Conservation (phyloP, 1,284 basidiomycete species). For the Trichosporon inkin region DNA sequence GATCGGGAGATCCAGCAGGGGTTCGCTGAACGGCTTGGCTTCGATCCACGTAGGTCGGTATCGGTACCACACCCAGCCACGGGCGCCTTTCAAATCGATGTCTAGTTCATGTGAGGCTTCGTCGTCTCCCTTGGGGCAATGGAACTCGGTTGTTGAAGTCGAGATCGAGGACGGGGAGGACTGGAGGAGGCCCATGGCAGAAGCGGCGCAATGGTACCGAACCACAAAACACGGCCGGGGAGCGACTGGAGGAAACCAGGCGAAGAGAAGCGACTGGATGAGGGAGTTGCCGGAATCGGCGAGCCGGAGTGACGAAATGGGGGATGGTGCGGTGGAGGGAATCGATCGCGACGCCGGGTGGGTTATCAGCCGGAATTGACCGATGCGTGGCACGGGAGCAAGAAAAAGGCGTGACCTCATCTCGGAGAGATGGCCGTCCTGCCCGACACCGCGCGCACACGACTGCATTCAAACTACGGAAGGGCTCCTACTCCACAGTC, state of each 20-base stretch:
- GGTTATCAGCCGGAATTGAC: no score
- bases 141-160: background rate
- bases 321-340: no score
- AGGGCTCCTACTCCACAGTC: background rate
- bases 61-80: conserved; percentile 19
- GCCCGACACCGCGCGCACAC: background rate
- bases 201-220: no score
- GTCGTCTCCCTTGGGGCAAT: background rate
- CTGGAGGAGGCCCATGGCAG: background rate
- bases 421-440: no score
- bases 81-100: background rate
- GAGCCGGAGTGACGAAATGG: no score
- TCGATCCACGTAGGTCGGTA: conserved; percentile 19
- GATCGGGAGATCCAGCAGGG: conserved; percentile 5
- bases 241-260: no score
- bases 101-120: background rate
- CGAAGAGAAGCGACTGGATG: no score
- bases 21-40: background rate
- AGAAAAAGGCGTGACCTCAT: no score
- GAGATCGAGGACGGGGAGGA: background rate
- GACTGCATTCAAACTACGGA: background rate
- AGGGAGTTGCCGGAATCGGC: no score
- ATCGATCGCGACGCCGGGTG: no score
- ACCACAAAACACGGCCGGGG: no score
- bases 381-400: no score